These are phyloP conservation scores for Monosporascus cannonballus DNA, from an alignment of 2,329 filamentous ascomycete species.

Conservation along the genomic window DNA sequence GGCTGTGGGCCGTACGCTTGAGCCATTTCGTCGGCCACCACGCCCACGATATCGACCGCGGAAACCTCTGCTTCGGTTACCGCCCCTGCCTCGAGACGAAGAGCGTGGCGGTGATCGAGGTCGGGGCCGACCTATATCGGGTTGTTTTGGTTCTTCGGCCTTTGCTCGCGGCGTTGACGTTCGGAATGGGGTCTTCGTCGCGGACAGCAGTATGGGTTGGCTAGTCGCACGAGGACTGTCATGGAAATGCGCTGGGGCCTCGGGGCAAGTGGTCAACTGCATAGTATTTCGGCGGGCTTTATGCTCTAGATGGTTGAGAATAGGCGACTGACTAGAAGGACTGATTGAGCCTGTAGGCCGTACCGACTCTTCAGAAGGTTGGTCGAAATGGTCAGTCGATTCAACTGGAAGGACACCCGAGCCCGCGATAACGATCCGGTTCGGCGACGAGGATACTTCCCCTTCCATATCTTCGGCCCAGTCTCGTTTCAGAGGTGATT, in stretches of 20 bases:
- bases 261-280: conserved; percentile 21
- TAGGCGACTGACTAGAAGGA: conserved; percentile 2
- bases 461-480: conserved; percentile 26
- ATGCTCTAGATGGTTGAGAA: conserved; percentile 8
- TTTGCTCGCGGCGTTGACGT: not conserved
- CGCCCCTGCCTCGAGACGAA: conserved; percentile 12
- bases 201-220: conserved; percentile 17
- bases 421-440: conserved; percentile 2
- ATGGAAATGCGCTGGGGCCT: conserved; percentile 13
- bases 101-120: conserved; percentile 6
- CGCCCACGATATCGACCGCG: conserved; percentile 20
- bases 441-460: conserved; percentile 6
- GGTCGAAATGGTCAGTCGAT: conserved; percentile 8
- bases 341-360: conserved; percentile 10
- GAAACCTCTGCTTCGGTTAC: not conserved
- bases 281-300: conserved; percentile 22
- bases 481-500: conserved; percentile 14
- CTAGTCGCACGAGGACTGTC: conserved; percentile 21
- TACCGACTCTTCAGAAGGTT: conserved; percentile 6
- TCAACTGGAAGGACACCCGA: conserved; percentile 11
- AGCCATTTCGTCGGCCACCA: conserved; percentile 17
- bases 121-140: conserved; percentile 1
- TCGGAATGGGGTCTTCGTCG: conserved; percentile 1
- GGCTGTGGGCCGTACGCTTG: conserved; percentile 9
- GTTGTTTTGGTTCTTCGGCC: conserved; percentile 1